Base-by-base conservation (phyloP, 1,284 basidiomycete genomes). In the Coriolopsis trogii region DNA sequence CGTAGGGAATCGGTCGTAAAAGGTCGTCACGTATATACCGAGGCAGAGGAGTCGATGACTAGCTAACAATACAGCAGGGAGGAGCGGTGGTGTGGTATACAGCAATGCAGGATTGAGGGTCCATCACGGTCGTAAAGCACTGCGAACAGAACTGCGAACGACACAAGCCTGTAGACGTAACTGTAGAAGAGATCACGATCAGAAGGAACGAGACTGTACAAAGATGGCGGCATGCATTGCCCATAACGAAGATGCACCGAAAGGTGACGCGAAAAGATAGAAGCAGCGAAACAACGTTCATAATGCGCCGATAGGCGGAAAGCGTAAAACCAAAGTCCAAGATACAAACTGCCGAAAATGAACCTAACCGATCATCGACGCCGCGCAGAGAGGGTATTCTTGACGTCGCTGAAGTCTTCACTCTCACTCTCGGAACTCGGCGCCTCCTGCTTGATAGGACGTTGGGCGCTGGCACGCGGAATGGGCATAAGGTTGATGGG, bases 361-460 rank as follows among this genome's bases (percentile, higher is more conserved):
- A 55, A 53, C 47, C 33, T 40, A 50, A 43, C 25, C 39, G 38
- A 40, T 58, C 39, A 62, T 43, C 54, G 52, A 28, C 55, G 53
- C 41, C 56, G 55, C 31, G 52, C 47, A 31, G 55, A 40, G 34
- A 50, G 56, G 51, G 50, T 56, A 52, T 56, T 23, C 38, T 59
- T 58, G 53, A 55, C 54, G 51, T 70, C 72, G 55, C 67, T 70
- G 56, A 77, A 69, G 13, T 75, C 78, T 57, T 89, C 86, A 59
- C 82, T 82, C 70, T 88, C 88, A 64, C 84, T 85, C 66, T 82
- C 80, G 24, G 78, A 79, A 56, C 72, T 73, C 48, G 70, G 49
- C 37, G 59, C 46, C 62, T 87, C 86, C 55, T 82, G 70, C 75
- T 84, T 87, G 67, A 85, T 70, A 37, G 75, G 67, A 24, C 78